phyloP scores from a whole-genome alignment of 305 asterid species.

The Fraxinus platypoda region DNA sequence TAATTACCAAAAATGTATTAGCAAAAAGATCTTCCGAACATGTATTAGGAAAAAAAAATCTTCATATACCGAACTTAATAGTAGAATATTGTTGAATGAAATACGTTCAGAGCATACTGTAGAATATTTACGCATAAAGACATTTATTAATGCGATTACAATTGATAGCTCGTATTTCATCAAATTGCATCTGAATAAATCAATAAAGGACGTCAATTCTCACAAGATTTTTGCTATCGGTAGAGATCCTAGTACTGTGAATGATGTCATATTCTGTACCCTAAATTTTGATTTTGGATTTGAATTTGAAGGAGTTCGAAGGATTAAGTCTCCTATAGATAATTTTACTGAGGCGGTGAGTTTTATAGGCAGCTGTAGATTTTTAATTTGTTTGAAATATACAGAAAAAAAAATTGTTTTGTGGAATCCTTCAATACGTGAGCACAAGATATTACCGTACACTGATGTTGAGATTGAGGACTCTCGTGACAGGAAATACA shows the following conservation, averaged over 20 bases:
- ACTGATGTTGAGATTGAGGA: not conserved
- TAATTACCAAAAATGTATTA: too few relatives aligned
- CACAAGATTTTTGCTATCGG: not conserved
- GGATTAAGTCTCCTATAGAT: not conserved
- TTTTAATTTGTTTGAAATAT: not conserved
- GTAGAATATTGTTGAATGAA: too few relatives aligned
- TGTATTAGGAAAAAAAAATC: too few relatives aligned
- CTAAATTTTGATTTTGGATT: not conserved
- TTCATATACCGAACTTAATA: too few relatives aligned
- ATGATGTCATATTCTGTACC: not conserved
- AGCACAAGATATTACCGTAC: not conserved
- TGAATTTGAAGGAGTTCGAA: not conserved
- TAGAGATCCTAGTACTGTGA: not conserved
- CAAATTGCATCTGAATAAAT: slow-evolving; percentile 3
- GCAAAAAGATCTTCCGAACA: too few relatives aligned
- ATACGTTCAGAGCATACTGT: too few relatives aligned
- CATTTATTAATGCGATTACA: too few relatives aligned
- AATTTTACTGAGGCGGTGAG: not conserved
- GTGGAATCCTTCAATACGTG: not conserved
- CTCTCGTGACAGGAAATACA: not conserved
- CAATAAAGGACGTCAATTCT: not conserved
- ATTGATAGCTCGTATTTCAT: not conserved
- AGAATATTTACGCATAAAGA: too few relatives aligned
- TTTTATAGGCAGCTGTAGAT: slow-evolving; percentile 3
- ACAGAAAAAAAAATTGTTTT: not conserved